Percentiles rank a stretch among this genome's conserved stretches.
phyloP scores from a whole-genome alignment of 2,329 filamentous ascomycete species.

The Huntiella savannae region DNA sequence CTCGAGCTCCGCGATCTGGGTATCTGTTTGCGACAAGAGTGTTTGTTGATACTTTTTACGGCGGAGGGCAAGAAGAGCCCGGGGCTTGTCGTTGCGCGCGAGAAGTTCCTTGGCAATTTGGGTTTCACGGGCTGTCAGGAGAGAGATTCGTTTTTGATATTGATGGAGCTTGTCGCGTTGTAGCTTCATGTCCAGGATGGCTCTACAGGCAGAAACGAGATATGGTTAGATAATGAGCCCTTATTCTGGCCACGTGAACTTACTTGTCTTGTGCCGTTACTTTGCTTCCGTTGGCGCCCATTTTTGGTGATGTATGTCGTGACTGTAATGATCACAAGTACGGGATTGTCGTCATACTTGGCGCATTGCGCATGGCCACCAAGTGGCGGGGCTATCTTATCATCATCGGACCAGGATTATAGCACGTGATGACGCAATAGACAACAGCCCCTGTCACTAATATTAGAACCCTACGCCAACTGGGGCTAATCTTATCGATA shows the following conservation, averaged over 20 bases:
- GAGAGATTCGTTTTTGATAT: slow-evolving; percentile 77
- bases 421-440: too few species aligned
- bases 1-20: slow-evolving; percentile 85
- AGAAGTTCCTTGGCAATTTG: slow-evolving; percentile 72
- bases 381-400: neutral
- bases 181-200: slow-evolving; percentile 92
- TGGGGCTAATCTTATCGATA: slow-evolving; percentile 6
- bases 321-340: too few species aligned
- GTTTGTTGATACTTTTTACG: slow-evolving; percentile 95
- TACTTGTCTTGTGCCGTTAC: slow-evolving; percentile 70
- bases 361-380: neutral
- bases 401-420: neutral
- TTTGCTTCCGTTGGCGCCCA: slow-evolving; percentile 38
- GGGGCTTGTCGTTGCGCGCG: slow-evolving; percentile 56
- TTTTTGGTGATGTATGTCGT: slow-evolving; percentile 15
- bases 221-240: neutral
- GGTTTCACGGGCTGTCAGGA: slow-evolving; percentile 74
- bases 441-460: neutral
- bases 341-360: too few species aligned
- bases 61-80: slow-evolving; percentile 71
- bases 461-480: neutral
- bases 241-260: slow-evolving; percentile 15
- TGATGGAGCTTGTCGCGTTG: slow-evolving; percentile 95
- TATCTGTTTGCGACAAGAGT: slow-evolving; percentile 72
- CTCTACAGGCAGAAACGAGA: slow-evolving; percentile 32